A percentile compares a stretch with the other conserved stretches of the same genome.
phyloP scores from a whole-genome alignment of 257 asterid genomes.

The Solanum lycopersicoides region DNA sequence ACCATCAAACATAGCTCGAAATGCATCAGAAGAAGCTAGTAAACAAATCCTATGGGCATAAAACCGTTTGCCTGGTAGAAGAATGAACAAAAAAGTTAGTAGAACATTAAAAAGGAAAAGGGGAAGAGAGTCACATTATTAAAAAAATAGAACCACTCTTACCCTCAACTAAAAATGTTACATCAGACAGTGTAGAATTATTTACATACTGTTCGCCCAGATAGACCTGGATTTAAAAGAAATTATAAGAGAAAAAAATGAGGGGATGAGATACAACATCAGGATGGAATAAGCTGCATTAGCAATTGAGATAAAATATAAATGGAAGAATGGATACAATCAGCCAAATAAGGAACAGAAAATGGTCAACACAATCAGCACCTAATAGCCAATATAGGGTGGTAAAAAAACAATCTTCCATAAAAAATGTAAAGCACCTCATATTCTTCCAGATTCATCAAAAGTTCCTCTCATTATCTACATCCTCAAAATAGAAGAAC shows the following conservation, averaged over 20 bases:
- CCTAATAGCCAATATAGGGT: neutral
- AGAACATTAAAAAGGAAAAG: neutral
- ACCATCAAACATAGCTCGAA: constrained; percentile 98
- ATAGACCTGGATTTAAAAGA: constrained; percentile 57
- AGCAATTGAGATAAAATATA: neutral
- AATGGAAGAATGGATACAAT: neutral
- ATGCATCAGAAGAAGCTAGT: constrained; percentile 97
- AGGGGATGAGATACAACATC: neutral
- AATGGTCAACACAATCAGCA: neutral
- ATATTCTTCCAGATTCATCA: neutral
- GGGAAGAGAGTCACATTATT: neutral
- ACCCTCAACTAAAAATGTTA: constrained; percentile 97
- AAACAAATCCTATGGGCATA: constrained; percentile 96
- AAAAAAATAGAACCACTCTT: neutral
- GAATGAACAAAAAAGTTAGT: neutral
- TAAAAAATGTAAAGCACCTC: neutral
- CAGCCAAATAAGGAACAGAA: neutral
- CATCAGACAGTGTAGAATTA: constrained; percentile 81
- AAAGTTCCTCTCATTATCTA: neutral
- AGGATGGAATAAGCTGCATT: neutral
- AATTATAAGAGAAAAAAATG: neutral
- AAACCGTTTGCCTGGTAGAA: constrained; percentile 48
- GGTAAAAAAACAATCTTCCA: neutral
- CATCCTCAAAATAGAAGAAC: neutral
- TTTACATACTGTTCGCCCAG: constrained; percentile 94